phyloP scores from a whole-genome alignment of 2,329 filamentous ascomycete species.

The Aspergillus persii region DNA sequence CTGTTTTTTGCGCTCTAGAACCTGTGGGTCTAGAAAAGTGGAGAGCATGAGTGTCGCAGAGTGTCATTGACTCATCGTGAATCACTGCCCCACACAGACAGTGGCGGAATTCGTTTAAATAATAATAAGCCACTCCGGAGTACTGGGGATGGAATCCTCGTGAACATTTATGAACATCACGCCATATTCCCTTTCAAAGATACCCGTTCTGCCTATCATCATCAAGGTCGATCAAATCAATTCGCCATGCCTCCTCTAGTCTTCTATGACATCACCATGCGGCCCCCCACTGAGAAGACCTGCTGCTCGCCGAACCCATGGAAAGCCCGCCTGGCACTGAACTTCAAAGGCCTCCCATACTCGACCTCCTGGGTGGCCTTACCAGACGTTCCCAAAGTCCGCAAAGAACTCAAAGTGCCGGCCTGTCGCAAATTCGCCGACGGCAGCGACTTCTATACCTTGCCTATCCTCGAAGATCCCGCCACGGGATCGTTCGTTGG shows the following conservation, averaged over 20 bases:
- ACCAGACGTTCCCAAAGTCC: slow-evolving; percentile 52
- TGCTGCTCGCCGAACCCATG: slow-evolving; percentile 50
- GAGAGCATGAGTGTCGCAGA: too few relatives aligned
- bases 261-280: slow-evolving; percentile 51
- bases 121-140: too few relatives aligned
- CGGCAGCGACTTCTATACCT: slow-evolving; percentile 58
- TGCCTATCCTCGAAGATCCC: slow-evolving; percentile 56
- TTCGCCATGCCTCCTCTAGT: slow-evolving; percentile 22
- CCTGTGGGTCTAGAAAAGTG: too few relatives aligned
- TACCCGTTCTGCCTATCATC: too few relatives aligned
- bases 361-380: slow-evolving; percentile 54
- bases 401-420: slow-evolving; percentile 46
- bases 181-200: too few relatives aligned
- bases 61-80: too few relatives aligned
- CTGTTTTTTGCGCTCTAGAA: too few relatives aligned
- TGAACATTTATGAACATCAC: too few relatives aligned
- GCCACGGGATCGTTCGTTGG: slow-evolving; percentile 47
- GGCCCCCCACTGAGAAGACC: slow-evolving; percentile 28
- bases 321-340: slow-evolving; percentile 52
- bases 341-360: slow-evolving; percentile 50
- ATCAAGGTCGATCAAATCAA: too few relatives aligned
- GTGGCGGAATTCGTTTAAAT: too few relatives aligned
- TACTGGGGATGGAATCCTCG: too few relatives aligned
- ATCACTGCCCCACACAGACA: too few relatives aligned
- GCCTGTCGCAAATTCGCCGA: slow-evolving; percentile 56